Conservation (phyloP, 108 stramenopile genomes). For the Discostella pseudostelligera region DNA sequence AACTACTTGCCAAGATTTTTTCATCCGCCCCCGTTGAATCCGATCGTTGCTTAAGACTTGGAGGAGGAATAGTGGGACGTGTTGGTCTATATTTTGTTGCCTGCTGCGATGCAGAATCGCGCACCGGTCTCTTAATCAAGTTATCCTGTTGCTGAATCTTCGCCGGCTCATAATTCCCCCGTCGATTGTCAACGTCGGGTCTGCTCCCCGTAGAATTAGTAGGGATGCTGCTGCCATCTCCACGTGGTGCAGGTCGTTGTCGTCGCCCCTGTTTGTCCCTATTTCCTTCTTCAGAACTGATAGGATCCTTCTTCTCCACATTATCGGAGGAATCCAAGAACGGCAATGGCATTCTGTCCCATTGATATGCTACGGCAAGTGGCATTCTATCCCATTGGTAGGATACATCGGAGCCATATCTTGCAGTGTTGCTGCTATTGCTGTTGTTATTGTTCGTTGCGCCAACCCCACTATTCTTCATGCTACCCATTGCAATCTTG, state of each 20-base stretch:
- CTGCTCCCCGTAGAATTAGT: too few relatives aligned
- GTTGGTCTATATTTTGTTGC: too few relatives aligned
- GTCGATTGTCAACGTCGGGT: too few relatives aligned
- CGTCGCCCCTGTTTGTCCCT: neutral
- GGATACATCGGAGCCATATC: neutral
- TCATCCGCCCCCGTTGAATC: too few relatives aligned
- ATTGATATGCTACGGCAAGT: slow-evolving; percentile 2
- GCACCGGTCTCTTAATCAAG: too few relatives aligned
- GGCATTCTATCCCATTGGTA: slow-evolving; percentile 5
- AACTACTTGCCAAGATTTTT: too few relatives aligned
- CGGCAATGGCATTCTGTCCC: slow-evolving; percentile 1
- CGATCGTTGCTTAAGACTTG: too few relatives aligned
- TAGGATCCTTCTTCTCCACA: neutral
- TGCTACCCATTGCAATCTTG: neutral
- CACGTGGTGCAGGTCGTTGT: neutral
- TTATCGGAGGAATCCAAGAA: neutral
- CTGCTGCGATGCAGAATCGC: too few relatives aligned
- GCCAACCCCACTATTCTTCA: neutral
- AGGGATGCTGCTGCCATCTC: too few relatives aligned
- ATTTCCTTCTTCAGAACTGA: neutral
- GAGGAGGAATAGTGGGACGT: too few relatives aligned
- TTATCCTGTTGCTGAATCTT: too few relatives aligned
- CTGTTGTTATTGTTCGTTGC: neutral
- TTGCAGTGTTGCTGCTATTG: neutral
- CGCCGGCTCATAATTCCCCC: too few relatives aligned